Conservation (phyloP, 192 early-diverging fungal genomes). For the Mortierella claussenii region DNA sequence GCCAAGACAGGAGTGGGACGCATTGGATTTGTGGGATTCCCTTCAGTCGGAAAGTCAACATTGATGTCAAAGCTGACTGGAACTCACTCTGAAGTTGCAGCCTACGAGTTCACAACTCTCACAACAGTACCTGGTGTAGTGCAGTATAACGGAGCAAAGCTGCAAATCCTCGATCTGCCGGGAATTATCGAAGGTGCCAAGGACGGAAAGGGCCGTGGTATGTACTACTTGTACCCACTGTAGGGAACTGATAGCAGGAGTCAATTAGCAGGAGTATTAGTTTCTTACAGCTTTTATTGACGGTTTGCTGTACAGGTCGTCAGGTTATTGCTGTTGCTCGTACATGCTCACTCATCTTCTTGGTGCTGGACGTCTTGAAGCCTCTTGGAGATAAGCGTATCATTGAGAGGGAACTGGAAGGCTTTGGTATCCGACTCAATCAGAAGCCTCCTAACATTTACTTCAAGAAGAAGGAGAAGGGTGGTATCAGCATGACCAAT, state of each 20-base stretch:
- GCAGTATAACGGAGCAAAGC: slow-evolving; percentile 97
- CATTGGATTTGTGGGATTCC: slow-evolving; percentile 97
- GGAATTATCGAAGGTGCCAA: slow-evolving; percentile 99
- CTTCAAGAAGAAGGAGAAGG: slow-evolving; percentile 98
- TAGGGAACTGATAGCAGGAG: not conserved
- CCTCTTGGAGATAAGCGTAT: slow-evolving; percentile 93
- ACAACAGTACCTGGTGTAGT: slow-evolving; percentile 97
- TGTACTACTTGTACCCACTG: slow-evolving; percentile 1
- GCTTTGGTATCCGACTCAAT: slow-evolving; percentile 97
- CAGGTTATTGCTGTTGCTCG: slow-evolving; percentile 98
- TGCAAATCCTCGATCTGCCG: slow-evolving; percentile 98
- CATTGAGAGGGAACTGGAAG: slow-evolving; percentile 97
- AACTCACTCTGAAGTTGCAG: slow-evolving; percentile 95
- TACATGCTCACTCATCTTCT: slow-evolving; percentile 96
- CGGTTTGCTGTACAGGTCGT: slow-evolving; percentile 29
- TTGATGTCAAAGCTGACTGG: slow-evolving; percentile 98
- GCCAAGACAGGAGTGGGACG: slow-evolving; percentile 99
- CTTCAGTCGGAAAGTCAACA: slow-evolving; percentile 97
- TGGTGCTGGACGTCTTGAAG: slow-evolving; percentile 97
- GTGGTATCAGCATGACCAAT: slow-evolving; percentile 94
- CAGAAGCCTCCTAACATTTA: slow-evolving; percentile 95
- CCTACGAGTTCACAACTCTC: slow-evolving; percentile 99
- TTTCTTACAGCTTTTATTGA: not conserved
- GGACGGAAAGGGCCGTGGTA: slow-evolving; percentile 99
- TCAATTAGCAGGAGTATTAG: no score